phyloP scores from a whole-genome alignment of 2,329 filamentous ascomycete species.

The Plenodomus lindquistii region DNA sequence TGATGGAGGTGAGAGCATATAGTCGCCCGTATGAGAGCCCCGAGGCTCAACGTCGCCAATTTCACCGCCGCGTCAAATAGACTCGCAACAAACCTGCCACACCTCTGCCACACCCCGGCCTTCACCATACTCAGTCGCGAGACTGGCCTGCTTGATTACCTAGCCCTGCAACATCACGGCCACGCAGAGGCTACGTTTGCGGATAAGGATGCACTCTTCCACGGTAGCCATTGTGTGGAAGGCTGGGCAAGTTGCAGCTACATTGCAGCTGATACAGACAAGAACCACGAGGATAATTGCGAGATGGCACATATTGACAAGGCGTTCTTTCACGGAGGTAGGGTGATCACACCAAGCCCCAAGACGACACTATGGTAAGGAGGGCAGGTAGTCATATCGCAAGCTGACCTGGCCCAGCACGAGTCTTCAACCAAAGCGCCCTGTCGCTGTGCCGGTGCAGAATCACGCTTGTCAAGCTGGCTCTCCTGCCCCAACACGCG shows the following conservation, averaged over 20 bases:
- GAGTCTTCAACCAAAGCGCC: conserved; percentile 95
- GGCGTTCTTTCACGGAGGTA: conserved; percentile 98
- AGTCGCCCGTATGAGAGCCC: conserved; percentile 19
- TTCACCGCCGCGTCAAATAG: conserved; percentile 21
- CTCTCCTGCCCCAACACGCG: conserved; percentile 90
- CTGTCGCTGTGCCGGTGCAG: conserved; percentile 97
- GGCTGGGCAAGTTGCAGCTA: conserved; percentile 30
- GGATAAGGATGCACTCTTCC: conserved; percentile 32
- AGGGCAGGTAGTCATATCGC: no score
- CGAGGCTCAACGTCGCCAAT: conserved; percentile 43
- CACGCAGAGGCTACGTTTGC: conserved; percentile 44
- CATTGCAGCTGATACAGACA: conserved; percentile 56
- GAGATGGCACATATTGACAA: conserved; percentile 96
- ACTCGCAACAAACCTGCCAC: conserved; percentile 8
- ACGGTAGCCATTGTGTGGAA: conserved; percentile 12
- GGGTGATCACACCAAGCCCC: conserved; percentile 20
- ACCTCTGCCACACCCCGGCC: conserved; percentile 1
- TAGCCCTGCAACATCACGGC: conserved; percentile 2
- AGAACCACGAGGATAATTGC: conserved; percentile 98
- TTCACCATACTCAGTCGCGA: conserved; percentile 10
- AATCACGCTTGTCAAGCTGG: conserved; percentile 90
- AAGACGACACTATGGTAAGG: conserved; percentile 6
- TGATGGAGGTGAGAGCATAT: neutral
- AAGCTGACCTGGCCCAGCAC: conserved; percentile 63
- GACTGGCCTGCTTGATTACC: conserved; percentile 6